These are phyloP conservation scores for Claviceps capensis DNA, from an alignment of 2,329 filamentous ascomycete genomes.

Conservation along the genomic window DNA sequence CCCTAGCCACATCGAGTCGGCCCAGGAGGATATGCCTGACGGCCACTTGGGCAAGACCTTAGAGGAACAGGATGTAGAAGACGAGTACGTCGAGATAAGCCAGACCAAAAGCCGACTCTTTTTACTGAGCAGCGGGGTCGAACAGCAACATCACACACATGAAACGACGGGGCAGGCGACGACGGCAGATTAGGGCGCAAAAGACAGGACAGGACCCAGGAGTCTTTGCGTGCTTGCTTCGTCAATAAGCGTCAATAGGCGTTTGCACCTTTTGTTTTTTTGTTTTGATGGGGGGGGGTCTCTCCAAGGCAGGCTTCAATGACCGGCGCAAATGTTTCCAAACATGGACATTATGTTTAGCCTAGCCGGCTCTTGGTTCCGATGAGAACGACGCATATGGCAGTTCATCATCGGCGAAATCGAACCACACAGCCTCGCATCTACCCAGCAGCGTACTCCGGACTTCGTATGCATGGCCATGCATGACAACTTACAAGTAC, in stretches of 20 bases:
- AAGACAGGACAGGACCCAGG: not conserved
- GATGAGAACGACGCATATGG: no score
- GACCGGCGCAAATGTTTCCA: no score
- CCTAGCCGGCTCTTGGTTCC: no score
- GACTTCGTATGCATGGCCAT: no score
- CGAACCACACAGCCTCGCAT: no score
- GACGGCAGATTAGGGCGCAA: constrained; percentile 9
- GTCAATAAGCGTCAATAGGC: not conserved
- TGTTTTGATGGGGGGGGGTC: no score
- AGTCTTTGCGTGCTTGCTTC: not conserved
- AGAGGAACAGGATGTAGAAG: constrained; percentile 15
- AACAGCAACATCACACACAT: constrained; percentile 6
- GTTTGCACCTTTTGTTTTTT: no score
- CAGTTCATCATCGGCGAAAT: no score
- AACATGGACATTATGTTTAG: no score
- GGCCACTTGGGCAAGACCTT: constrained; percentile 15
- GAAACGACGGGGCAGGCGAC: constrained; percentile 13
- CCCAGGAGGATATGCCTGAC: constrained; percentile 9
- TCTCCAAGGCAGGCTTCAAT: no score
- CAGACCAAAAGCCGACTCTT: constrained; percentile 12
- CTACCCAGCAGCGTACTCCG: no score
- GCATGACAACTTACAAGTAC: no score
- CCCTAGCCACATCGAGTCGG: constrained; percentile 18
- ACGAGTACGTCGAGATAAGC: constrained; percentile 22
- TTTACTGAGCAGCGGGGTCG: not conserved